Evolutionary conservation across 352 stramenopile genomes (phyloP), one percentile per base, ranked within the genome.

Genomic region (Phytophthora cryptogea): DNA sequence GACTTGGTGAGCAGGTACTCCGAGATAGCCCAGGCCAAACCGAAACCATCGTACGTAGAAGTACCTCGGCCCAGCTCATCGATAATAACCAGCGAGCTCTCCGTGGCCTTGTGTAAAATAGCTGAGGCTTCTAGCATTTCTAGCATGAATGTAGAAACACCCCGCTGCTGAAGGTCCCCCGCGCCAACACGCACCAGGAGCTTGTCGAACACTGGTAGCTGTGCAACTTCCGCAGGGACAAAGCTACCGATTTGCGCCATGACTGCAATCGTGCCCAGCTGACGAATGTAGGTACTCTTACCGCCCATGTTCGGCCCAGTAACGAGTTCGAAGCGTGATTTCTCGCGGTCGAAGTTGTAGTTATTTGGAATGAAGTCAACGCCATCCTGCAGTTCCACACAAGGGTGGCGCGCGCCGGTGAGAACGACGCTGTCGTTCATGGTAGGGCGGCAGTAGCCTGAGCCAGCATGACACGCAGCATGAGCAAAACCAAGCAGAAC

Each of bases 141-240:
- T 46, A 98, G 94, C 97, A 99, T 99, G 71, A 99, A 99, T 13
- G 97, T 99, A 8, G 95, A 99, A 41, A 99, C 96, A 33, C 97
- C 97, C 13, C 92, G 82, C 63, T 99, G 92, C 74, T 99, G 96
- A 10, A 94, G 76, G 69, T 99, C 98, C 3, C 97, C 96, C 2
- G 98, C 97, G 26, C 97, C 97, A 5, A 99, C 95, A 13, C 97
- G 90, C 30, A 98, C 95, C 5, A 99, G 76, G 20, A 99, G 77
- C 54, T 97, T 92, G 80, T 99, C 96, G 35, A 99, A 94, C 64
- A 99, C 85, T 16, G 92, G 87, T 44, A 98, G 59, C n/a, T 82
- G 90, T 2, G 97, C 97, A 5, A 78, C 80, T 51, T 92, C 74
- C 8, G 90, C 95, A 0, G 98, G 98, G 20, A 99, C 96, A 60